Evolutionary conservation across 2,329 filamentous ascomycete genomes (phyloP).

Genomic region (Clonostachys rosea): DNA sequence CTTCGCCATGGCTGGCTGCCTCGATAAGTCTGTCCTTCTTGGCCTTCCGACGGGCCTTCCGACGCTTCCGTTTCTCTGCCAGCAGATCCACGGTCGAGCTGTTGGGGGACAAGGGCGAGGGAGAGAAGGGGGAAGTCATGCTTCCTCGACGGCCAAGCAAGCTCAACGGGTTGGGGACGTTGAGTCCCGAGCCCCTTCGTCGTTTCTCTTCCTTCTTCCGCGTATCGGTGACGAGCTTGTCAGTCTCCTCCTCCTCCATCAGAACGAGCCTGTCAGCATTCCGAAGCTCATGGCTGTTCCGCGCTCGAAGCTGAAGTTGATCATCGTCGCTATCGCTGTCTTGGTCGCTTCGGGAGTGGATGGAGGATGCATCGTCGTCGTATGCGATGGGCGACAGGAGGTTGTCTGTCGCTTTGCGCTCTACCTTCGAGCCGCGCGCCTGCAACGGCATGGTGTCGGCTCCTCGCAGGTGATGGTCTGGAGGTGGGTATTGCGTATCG

Average conservation of each 20-base stretch:
- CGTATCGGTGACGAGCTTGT: constrained; percentile 52
- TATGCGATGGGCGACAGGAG: constrained; percentile 61
- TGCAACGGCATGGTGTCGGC: too few relatives aligned
- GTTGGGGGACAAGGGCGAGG: background rate
- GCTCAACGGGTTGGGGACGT: constrained; percentile 44
- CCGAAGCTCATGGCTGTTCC: constrained; percentile 65
- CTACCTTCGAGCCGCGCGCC: too few relatives aligned
- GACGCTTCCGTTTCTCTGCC: constrained; percentile 24
- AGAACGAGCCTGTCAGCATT: constrained; percentile 67
- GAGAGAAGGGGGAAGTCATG: constrained; percentile 8
- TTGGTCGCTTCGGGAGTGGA: constrained; percentile 65
- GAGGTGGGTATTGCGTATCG: too few relatives aligned
- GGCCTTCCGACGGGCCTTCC: constrained; percentile 44
- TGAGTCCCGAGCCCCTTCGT: constrained; percentile 41
- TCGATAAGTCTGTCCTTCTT: constrained; percentile 49
- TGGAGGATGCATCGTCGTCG: constrained; percentile 65
- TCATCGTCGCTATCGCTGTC: constrained; percentile 76
- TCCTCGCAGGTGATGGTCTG: too few relatives aligned
- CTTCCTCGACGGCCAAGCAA: constrained; percentile 31
- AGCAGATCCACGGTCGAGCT: constrained; percentile 33
- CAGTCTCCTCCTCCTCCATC: constrained; percentile 70
- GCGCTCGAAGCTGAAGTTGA: constrained; percentile 58
- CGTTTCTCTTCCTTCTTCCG: constrained; percentile 45
- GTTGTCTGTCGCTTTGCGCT: background rate
- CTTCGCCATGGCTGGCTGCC: constrained; percentile 57